Evolutionary conservation across 257 asterid genomes (phyloP), one percentile per base, ranked within the genome.

Genomic region (Solanum pinnatisectum): DNA sequence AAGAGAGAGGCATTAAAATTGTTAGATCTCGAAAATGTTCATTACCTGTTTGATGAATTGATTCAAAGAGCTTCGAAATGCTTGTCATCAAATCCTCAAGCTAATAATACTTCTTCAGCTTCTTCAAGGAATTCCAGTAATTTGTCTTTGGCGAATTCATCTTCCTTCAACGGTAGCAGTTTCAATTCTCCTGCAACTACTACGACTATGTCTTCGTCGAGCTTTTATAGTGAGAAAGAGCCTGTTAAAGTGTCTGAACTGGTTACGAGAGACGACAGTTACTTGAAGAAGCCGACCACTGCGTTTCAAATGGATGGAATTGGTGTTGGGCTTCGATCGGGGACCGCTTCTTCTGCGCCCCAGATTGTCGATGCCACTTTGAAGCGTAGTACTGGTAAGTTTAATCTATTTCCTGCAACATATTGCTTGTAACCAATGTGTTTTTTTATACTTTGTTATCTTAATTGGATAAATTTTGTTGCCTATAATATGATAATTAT

Each of bases 311-410:
- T 59, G 16, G 96, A 93, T 73, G 95, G 92, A 60, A 46, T 93
- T 74, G 90, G 93, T 23, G 40, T 74, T 30, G 92, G 93, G 23
- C 49, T 52, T 88, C 92, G 90, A 87, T 84, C 91, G 68, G 87
- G 85, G 42, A 94, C 91, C 25, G 78, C 85, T 84, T 91, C 82
- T 11, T 25, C 90, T 27, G 82, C 59, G 14, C 98, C 96, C 22
- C 90, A 93, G 87, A 94, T 94, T 90, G 92, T 91, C 83, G 98
- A 95, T 91, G 91, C 98, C 20, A 93, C 93, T 77, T 92, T 95
- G 87, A 96, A 90, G 89, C 92, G 93, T 84, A 82, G 85, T 90
- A 49, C 92, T 42, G 95, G 98, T 96, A 90, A 86, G 92, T 93
- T 40, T 32, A 8, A 73, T 18, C 37, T 88, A 87, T 20, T 36